Evolutionary conservation across 163 green algal species (phyloP).

Genomic region (Scenedesmus sp.): DNA sequence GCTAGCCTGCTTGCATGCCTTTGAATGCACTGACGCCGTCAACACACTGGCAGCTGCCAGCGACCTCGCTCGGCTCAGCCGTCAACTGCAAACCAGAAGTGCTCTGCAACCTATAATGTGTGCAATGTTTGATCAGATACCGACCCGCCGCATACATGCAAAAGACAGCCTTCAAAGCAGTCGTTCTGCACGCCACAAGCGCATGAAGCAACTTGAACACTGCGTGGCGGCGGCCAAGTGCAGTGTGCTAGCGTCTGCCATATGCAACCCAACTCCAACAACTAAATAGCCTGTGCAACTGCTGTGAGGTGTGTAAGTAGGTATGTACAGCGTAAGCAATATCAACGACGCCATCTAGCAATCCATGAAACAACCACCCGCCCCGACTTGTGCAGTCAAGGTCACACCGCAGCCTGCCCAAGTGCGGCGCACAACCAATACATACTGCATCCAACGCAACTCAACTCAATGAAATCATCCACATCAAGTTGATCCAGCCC

Average conservation of each 20-base stretch:
- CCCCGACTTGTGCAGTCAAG: slow-evolving; percentile 5
- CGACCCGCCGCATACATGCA: too few relatives aligned
- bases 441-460: background rate
- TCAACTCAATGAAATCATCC: background rate
- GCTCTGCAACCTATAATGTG: too few relatives aligned
- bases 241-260: background rate
- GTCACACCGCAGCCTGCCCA: background rate
- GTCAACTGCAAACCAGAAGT: too few relatives aligned
- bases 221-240: background rate
- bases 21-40: too few relatives aligned
- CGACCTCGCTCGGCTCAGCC: too few relatives aligned
- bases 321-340: background rate
- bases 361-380: background rate
- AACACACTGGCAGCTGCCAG: too few relatives aligned
- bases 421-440: background rate
- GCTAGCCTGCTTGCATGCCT: too few relatives aligned
- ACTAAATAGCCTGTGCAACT: background rate
- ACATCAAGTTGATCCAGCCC: background rate
- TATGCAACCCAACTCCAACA: background rate
- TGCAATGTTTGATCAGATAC: too few relatives aligned
- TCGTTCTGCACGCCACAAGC: too few relatives aligned
- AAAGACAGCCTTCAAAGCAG: too few relatives aligned
- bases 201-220: too few relatives aligned
- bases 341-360: background rate
- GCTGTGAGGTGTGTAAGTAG: background rate